These are phyloP conservation scores for Tricholoma hemisulphureum DNA, from an alignment of 768 basidiomycete genomes.

Conservation along the genomic window DNA sequence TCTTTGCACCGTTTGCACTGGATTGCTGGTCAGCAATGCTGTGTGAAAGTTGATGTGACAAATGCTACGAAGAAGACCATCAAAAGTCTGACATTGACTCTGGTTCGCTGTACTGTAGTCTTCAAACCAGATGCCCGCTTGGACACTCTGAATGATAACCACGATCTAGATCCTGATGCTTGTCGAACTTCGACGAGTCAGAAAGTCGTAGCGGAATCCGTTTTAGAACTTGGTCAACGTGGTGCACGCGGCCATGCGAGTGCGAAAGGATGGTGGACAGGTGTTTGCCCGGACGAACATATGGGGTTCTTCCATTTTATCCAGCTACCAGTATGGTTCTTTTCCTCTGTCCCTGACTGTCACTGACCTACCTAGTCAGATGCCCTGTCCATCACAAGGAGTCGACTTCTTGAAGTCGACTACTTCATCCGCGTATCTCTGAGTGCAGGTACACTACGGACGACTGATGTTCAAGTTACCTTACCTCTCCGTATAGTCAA, in stretches of 20 bases:
- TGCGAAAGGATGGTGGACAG: conserved; percentile 88
- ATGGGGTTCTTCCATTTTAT: conserved; percentile 69
- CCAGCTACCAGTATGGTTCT: conserved; percentile 62
- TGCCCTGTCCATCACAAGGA: conserved; percentile 64
- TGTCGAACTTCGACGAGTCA: conserved; percentile 60
- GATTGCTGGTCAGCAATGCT: conserved; percentile 80
- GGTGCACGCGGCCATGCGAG: conserved; percentile 69
- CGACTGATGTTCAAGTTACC: conserved; percentile 64
- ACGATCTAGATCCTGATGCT: conserved; percentile 49
- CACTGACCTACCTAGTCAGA: conserved; percentile 49
- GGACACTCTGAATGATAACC: conserved; percentile 24
- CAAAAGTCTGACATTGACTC: conserved; percentile 59
- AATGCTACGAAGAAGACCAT: conserved; percentile 71
- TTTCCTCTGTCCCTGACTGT: conserved; percentile 7
- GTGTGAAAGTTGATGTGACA: conserved; percentile 58
- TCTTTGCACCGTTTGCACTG: conserved; percentile 70
- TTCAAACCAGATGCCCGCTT: conserved; percentile 55
- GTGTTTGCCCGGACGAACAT: conserved; percentile 62
- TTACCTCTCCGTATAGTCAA: conserved; percentile 79
- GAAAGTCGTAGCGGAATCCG: conserved; percentile 64
- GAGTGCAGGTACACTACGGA: conserved; percentile 51
- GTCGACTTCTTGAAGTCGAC: conserved; percentile 72
- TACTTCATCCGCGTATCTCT: conserved; percentile 68
- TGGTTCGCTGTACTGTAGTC: conserved; percentile 63
- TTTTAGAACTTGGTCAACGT: conserved; percentile 63